Evolutionary conservation across 352 stramenopile genomes (phyloP).

Genomic region (Globisporangium viniferum): DNA sequence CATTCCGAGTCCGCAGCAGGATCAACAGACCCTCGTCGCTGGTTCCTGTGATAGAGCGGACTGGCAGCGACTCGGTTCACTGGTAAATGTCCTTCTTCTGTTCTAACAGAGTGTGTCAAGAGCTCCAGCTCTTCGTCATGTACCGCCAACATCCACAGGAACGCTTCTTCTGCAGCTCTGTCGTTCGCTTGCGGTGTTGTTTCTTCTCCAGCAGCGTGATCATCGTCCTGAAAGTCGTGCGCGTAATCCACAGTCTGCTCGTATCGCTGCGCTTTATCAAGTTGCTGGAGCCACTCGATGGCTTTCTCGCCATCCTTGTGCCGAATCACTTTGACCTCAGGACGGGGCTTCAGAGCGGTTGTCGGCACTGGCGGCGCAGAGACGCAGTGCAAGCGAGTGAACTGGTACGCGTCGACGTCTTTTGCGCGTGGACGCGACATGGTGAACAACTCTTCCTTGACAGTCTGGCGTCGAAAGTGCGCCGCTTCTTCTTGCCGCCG

Average conservation of each 20-base stretch:
- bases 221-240: not conserved
- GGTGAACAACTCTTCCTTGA: constrained; percentile 40
- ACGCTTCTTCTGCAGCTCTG: constrained; percentile 25
- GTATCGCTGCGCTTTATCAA: constrained; percentile 43
- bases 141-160: constrained; percentile 45
- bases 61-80: constrained; percentile 9
- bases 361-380: constrained; percentile 1
- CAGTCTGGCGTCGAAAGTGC: constrained; percentile 21
- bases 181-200: constrained; percentile 14
- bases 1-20: constrained; percentile 8
- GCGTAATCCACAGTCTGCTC: constrained; percentile 16
- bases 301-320: constrained; percentile 45
- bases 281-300: constrained; percentile 47
- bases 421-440: constrained; percentile 30
- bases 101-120: constrained; percentile 34
- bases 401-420: constrained; percentile 52
- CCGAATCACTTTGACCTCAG: constrained; percentile 47
- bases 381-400: constrained; percentile 50
- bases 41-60: not conserved
- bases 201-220: constrained; percentile 7
- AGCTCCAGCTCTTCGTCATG: constrained; percentile 33
- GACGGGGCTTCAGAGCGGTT: constrained; percentile 6
- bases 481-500: constrained; percentile 29
- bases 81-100: constrained; percentile 20
- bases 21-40: constrained; percentile 18